Base-by-base conservation (phyloP, 192 early-diverging fungal genomes). In the Coemansia sp. region DNA sequence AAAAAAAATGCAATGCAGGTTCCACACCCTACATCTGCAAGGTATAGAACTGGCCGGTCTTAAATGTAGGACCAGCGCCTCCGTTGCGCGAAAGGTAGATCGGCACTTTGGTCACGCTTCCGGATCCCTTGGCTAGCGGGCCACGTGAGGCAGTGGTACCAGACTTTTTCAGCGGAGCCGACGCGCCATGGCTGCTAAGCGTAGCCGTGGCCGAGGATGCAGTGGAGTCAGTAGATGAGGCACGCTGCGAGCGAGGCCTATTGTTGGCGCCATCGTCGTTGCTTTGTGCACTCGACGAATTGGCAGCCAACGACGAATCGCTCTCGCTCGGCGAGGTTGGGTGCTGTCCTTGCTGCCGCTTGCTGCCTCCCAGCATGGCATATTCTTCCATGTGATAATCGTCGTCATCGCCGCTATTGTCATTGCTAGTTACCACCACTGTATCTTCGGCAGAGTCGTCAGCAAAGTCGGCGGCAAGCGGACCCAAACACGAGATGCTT, bases 1-100 rank as follows among this genome's bases (percentile, higher is more conserved):
- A 42, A 5, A 16, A 18, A 46, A 55, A 28, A 64, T 64, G 33
- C 37, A 37, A 56, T 23, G 23, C 28, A 40, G 34, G 43, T 20
- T 46, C 43, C 43, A 9, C 43, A 31, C 39, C 50, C 24, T 69
- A 75, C 55, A 66, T 21, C 59, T 75, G 78, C 62, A 81, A 38
- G 14, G 73, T 69, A 63, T 72, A 81, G 40, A 76, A 76, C 70
- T 81, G 78, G 42, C 78, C 78, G 3, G 78, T 81, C 57, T 81
- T 81, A 70, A 57, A 81, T 16, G 73, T 76, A 7, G 78, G 78
- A 3, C 78, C 78, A 33, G 73, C 59, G 24, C 78, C 78, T 34
- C 73, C 63, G 46, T 71, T 76, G 55, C 78, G 63, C 46, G 78
- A 72, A 40, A 81, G 45, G 42, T 76, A 71, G 42, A 81, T 81